A percentile compares a stretch with the other conserved stretches of the same genome.
phyloP scores from a whole-genome alignment of 2,329 filamentous ascomycete species.

The Rhinocladiella mackenziei region DNA sequence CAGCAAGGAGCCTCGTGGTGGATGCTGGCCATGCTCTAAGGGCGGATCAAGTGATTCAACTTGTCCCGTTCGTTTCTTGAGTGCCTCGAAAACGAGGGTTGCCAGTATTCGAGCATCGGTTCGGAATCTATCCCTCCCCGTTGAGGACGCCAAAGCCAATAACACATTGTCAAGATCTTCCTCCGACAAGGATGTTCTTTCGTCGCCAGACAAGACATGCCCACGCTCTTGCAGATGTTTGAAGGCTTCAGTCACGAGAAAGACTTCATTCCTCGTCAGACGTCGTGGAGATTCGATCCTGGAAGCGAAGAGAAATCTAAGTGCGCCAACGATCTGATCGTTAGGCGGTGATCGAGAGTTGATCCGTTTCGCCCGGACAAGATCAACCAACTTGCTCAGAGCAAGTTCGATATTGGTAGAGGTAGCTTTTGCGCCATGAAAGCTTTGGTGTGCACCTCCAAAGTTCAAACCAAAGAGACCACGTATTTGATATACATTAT shows the following conservation, averaged over 20 bases:
- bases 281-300: slow-evolving; percentile 46
- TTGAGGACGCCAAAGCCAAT: slow-evolving; percentile 34
- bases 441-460: slow-evolving; percentile 3
- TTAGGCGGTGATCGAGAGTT: slow-evolving; percentile 61
- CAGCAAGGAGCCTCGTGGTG: slow-evolving; percentile 28
- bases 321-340: slow-evolving; percentile 62
- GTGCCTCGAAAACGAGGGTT: slow-evolving; percentile 17
- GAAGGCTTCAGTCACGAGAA: slow-evolving; percentile 57
- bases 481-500: slow-evolving; percentile 16
- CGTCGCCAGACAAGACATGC: slow-evolving; percentile 31
- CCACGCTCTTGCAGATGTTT: slow-evolving; percentile 51
- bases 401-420: slow-evolving; percentile 26
- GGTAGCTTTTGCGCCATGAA: slow-evolving; percentile 22
- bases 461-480: slow-evolving; percentile 23
- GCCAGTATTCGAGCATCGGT: slow-evolving; percentile 25
- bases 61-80: slow-evolving; percentile 17
- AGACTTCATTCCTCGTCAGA: slow-evolving; percentile 64
- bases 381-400: slow-evolving; percentile 53
- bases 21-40: slow-evolving; percentile 6
- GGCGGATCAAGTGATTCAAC: slow-evolving; percentile 4
- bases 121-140: slow-evolving; percentile 24
- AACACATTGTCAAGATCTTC: slow-evolving; percentile 41
- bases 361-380: slow-evolving; percentile 60
- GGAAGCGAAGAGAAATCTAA: slow-evolving; percentile 59
- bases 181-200: slow-evolving; percentile 37